phyloP scores from a whole-genome alignment of 176 grass and related monocot genomes.

The Metroxylon sagu region DNA sequence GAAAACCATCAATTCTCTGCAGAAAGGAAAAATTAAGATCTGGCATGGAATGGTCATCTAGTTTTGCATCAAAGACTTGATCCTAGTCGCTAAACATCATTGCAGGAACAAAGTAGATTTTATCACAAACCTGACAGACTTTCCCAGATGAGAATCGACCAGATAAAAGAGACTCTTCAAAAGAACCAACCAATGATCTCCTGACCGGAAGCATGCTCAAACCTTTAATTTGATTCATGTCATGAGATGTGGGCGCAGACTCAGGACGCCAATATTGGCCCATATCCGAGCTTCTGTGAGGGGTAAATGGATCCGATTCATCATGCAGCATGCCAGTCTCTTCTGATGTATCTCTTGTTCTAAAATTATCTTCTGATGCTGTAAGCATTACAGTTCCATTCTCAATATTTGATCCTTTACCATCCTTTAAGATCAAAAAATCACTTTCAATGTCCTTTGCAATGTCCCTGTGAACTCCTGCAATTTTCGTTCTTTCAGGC shows the following conservation, averaged over 20 bases:
- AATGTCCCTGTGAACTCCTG: conserved; percentile 27
- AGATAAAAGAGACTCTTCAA: conserved; percentile 97
- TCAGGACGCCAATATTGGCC: conserved; percentile 19
- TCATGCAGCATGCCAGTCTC: conserved; percentile 38
- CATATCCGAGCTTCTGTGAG: conserved; percentile 24
- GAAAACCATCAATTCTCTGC: conserved; percentile 92
- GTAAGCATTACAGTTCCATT: conserved; percentile 3
- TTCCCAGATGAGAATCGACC: conserved; percentile 80
- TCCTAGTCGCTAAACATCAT: background rate
- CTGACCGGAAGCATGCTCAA: conserved; percentile 42
- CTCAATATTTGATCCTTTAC: conserved; percentile 24
- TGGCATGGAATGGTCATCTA: no score
- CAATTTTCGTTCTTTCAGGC: conserved; percentile 46
- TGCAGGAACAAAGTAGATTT: background rate
- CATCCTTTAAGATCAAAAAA: conserved; percentile 29
- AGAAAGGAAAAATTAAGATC: background rate
- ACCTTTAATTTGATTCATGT: conserved; percentile 29
- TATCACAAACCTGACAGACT: conserved; percentile 49
- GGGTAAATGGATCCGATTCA: conserved; percentile 39
- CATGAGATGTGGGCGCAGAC: conserved; percentile 24
- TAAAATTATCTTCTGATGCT: conserved; percentile 25
- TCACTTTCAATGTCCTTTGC: conserved; percentile 41
- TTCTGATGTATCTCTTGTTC: conserved; percentile 16
- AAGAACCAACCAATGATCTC: conserved; percentile 82
- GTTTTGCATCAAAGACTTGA: background rate